Conservation (phyloP, 2,329 filamentous ascomycete species). For the Clarireedia sp. region DNA sequence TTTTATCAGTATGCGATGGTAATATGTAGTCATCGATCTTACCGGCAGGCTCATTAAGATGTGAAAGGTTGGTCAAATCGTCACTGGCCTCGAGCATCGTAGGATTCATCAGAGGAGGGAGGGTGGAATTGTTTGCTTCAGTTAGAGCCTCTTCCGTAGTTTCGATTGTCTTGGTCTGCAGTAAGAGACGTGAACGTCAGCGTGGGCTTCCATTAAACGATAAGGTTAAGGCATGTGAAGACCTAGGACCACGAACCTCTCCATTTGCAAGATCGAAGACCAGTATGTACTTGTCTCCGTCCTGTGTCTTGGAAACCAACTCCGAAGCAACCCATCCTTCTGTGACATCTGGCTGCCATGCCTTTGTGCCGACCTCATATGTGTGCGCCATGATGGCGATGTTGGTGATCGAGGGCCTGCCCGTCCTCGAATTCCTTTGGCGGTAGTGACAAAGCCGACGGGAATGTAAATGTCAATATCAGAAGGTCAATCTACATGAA, state of each 20-base stretch:
- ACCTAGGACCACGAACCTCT: slow-evolving; percentile 53
- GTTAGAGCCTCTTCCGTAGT: slow-evolving; percentile 70
- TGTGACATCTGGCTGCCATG: slow-evolving; percentile 93
- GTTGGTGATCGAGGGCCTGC: slow-evolving; percentile 12
- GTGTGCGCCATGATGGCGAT: slow-evolving; percentile 67
- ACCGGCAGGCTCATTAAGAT: slow-evolving; percentile 98
- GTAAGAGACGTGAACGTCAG: slow-evolving; percentile 13
- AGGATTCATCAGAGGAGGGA: slow-evolving; percentile 96
- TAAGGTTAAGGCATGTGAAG: slow-evolving; percentile 2
- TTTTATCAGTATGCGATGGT: slow-evolving; percentile 13
- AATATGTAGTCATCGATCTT: slow-evolving; percentile 30
- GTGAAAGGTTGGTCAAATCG: slow-evolving; percentile 92
- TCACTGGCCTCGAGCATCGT: slow-evolving; percentile 97
- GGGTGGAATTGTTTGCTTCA: slow-evolving; percentile 64
- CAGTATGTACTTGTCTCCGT: slow-evolving; percentile 80
- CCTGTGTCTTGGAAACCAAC: slow-evolving; percentile 73
- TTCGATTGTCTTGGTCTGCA: slow-evolving; percentile 69
- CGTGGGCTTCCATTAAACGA: slow-evolving; percentile 15
- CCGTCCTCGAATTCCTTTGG: slow-evolving; percentile 18
- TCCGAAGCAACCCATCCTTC: slow-evolving; percentile 98
- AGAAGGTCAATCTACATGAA: slow-evolving; percentile 23
- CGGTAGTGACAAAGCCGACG: slow-evolving; percentile 15
- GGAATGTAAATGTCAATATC: slow-evolving; percentile 8
- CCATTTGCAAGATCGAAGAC: slow-evolving; percentile 88
- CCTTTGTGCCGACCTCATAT: slow-evolving; percentile 93